Evolutionary conservation across 148 eudicot species (phyloP), one percentile per base, ranked within the genome.

Genomic region (Silene latifolia): DNA sequence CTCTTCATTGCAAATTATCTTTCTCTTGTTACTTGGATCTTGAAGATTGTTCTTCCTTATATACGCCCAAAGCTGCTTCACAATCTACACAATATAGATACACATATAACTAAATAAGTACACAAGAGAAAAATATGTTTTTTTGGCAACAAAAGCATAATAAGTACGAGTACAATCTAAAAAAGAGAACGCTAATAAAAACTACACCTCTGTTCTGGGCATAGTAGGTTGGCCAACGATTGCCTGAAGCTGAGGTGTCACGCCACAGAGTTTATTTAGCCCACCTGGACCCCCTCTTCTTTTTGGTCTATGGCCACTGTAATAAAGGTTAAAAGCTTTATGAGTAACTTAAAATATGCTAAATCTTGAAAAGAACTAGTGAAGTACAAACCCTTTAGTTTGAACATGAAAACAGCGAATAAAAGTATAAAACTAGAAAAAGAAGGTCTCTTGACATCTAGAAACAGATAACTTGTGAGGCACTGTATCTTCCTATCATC

Each of bases 1-100:
- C 44, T 73, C 84, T 51, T 84, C 87, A 69, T 84, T 74, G 80
- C 87, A 84, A 39, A 84, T 79, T 47, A 78, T 85, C 80, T 80
- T 91, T 82, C 97, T 87, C 75, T 89, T 93, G 85, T 93, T 93
- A 54, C 86, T 87, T 53, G 98, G 98, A 81, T 93, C 98, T 83
- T 93, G 98, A 73, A 93, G 97, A 78, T 91, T 93, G 82, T 93
- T 76, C 76, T 93, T 91, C 84, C 93, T 89, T 83, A 93, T 93
- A 84, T 91, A 93, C 19, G 86, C 92, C 97, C 97, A 93, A 32
- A 93, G 85, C 84, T 93, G 98, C 88, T 81, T 93, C 75, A 93
- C 98, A 76, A 93, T 91, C 98, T 93, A 83, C 51, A 74, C 53
- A 6, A 69, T 27, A 76, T 59, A 57, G 14, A 66, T 1, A 7